Evolutionary conservation across 192 early-diverging fungal genomes (phyloP), one percentile per base, ranked within the genome.

Genomic region (Coemansia pectinata): DNA sequence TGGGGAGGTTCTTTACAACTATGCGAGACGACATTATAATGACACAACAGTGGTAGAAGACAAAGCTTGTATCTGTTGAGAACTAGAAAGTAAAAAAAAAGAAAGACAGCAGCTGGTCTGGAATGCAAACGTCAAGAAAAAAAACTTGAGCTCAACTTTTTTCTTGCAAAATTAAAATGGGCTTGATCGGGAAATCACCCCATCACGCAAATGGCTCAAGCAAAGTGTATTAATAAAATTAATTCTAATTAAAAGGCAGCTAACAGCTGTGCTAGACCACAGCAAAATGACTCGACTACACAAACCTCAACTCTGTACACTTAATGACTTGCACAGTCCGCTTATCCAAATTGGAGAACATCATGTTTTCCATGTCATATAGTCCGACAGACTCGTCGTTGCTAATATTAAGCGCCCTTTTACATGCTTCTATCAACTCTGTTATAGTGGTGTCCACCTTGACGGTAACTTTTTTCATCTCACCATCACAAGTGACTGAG

Each of bases 1-100:
- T 95, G 59, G 97, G 97, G n/a, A 99, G 86, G 85, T 96, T 96
- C 74, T 96, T 97, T 66, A 99, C 92, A 71, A 99, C 92, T 31
- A 99, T 87, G 52, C 97, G 91, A 23, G 91, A 78, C 23, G 77
- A 74, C 72, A 74, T 74, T 27, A 7, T 44, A 23, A 36, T 1
- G n/a, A 11, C n/a, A 39, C 47, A 48, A 45, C 14, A 36, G 21
- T 25, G 19, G 9, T 5, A 38, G 23, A 45, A 21, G 31, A 41
- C 25, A 10, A 10, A 58, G 47, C 27, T 27, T 27, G 27, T 27
- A 27, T 1, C 27, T 27, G 27, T 2, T 27, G 27, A 27, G 27
- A 27, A 0, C 27, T 27, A 27, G 1, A 27, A 27, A 27, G 27
- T 27, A 27, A 27, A 27, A 21, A 27, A 21, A 39, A 57, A 25